Conservation (phyloP, 148 eudicot species). For the Cornus florida region DNA sequence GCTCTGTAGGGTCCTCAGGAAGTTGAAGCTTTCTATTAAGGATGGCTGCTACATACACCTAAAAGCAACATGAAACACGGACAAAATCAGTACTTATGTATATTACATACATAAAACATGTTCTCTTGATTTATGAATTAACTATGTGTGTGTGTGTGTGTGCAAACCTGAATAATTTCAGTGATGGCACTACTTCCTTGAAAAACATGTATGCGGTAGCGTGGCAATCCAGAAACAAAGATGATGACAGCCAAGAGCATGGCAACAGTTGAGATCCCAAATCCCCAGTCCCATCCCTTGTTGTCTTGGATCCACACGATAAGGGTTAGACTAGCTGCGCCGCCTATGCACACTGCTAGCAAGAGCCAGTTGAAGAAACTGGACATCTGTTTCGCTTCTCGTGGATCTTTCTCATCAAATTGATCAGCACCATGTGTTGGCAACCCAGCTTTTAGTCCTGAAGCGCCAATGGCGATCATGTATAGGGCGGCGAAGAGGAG, state of each 20-base stretch:
- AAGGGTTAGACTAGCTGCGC: conserved; percentile 28
- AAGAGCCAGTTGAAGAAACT: conserved; percentile 52
- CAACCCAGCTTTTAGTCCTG: conserved; percentile 41
- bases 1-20: conserved; percentile 31
- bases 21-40: conserved; percentile 38
- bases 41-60: conserved; percentile 47
- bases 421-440: conserved; percentile 57
- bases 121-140: not conserved
- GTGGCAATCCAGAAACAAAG: conserved; percentile 30
- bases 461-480: conserved; percentile 28
- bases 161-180: conserved; percentile 43
- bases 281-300: conserved; percentile 47
- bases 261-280: conserved; percentile 25
- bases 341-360: conserved; percentile 29
- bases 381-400: conserved; percentile 31
- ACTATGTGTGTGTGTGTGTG: too few species aligned
- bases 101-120: not conserved
- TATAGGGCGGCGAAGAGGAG: conserved; percentile 30
- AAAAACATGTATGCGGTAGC: conserved; percentile 36
- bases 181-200: conserved; percentile 34
- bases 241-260: conserved; percentile 25
- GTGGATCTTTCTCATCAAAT: conserved; percentile 43
- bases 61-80: not conserved
- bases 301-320: conserved; percentile 43
- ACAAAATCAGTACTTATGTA: not conserved